Evolutionary conservation across 441 rosid genomes (phyloP).

Genomic region (Monsonia emarginata): DNA sequence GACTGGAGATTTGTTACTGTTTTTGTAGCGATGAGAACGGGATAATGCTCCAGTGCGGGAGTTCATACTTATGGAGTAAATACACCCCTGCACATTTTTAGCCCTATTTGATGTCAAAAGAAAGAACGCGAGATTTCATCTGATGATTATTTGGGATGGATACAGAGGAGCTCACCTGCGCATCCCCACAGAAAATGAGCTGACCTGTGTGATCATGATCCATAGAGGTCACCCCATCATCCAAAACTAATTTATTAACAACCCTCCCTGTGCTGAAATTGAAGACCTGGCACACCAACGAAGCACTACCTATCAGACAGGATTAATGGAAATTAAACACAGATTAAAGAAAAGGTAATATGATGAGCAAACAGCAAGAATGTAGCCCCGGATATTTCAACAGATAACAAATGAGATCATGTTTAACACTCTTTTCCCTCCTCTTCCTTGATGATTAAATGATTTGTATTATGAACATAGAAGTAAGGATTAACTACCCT

Average conservation of each 20-base stretch:
- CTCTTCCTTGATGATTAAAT: too few relatives aligned
- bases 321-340: background rate
- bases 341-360: background rate
- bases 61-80: conserved; percentile 73
- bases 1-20: conserved; percentile 63
- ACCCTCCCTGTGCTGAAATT: conserved; percentile 94
- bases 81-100: conserved; percentile 49
- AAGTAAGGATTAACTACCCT: too few relatives aligned
- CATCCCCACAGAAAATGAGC: conserved; percentile 86
- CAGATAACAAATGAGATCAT: background rate
- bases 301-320: conserved; percentile 18
- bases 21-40: conserved; percentile 66
- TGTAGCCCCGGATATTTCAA: background rate
- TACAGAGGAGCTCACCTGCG: conserved; percentile 35
- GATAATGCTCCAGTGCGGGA: conserved; percentile 70
- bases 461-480: too few relatives aligned
- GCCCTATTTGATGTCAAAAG: conserved; percentile 8
- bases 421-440: too few relatives aligned
- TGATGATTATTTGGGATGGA: background rate
- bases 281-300: conserved; percentile 49
- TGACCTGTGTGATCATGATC: conserved; percentile 98
- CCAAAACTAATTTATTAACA: conserved; percentile 43
- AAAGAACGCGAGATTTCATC: background rate
- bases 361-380: background rate
- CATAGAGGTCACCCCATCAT: conserved; percentile 67